phyloP scores from a whole-genome alignment of 192 early-diverging fungal species.

The Chytriomyces confervae region DNA sequence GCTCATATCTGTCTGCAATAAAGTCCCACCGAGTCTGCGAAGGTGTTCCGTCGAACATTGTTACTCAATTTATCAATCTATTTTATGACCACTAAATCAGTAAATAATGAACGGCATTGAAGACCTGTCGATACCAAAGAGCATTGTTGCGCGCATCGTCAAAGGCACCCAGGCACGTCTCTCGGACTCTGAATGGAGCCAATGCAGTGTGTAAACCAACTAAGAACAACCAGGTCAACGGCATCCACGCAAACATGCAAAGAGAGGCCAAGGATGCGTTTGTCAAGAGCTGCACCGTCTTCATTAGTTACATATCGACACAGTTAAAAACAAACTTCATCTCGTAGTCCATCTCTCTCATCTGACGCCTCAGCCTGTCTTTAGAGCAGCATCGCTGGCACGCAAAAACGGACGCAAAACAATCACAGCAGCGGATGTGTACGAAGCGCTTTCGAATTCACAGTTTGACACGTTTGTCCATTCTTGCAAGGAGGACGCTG shows the following conservation, averaged over 20 bases:
- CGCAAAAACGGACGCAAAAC: conserved; percentile 15
- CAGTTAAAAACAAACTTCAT: conserved; percentile 28
- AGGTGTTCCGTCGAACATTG: no score
- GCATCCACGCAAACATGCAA: conserved; percentile 7
- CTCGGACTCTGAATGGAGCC: neutral
- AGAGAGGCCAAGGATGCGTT: conserved; percentile 28
- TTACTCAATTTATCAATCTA: no score
- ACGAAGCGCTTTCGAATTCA: neutral
- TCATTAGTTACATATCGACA: conserved; percentile 26
- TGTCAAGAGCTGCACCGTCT: conserved; percentile 19
- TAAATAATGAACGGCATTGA: conserved; percentile 16
- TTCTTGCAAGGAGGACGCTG: conserved; percentile 2
- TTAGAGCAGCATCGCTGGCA: conserved; percentile 15
- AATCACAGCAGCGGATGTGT: conserved; percentile 25
- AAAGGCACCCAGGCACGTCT: neutral
- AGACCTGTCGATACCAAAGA: conserved; percentile 26
- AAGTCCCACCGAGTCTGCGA: neutral
- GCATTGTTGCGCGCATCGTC: conserved; percentile 18
- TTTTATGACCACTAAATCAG: neutral
- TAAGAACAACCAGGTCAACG: neutral
- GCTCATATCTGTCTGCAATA: neutral
- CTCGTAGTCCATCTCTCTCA: conserved; percentile 1
- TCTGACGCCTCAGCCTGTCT: neutral
- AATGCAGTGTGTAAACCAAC: neutral
- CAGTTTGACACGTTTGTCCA: conserved; percentile 21